These are phyloP conservation scores for Heliosperma pusillum DNA, from an alignment of 148 eudicot species.

Conservation along the genomic window DNA sequence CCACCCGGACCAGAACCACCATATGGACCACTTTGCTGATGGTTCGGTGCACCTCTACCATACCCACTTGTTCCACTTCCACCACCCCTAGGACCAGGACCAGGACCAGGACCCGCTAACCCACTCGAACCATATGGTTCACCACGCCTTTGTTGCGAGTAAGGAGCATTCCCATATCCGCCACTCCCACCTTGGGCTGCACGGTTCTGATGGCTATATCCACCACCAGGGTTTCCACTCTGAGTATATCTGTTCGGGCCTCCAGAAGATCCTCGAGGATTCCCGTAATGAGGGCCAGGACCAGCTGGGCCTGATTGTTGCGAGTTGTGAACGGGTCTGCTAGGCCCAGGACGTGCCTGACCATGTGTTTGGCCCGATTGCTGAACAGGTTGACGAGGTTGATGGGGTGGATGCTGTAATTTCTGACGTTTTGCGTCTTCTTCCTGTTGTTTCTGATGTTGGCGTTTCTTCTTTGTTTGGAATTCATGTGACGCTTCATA, in stretches of 20 bases:
- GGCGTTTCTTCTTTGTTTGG: conserved; percentile 91
- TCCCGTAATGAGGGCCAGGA: conserved; percentile 66
- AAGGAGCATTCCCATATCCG: conserved; percentile 52
- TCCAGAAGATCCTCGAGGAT: conserved; percentile 59
- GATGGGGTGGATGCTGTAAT: conserved; percentile 71
- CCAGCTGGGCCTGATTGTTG: conserved; percentile 61
- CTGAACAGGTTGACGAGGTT: conserved; percentile 68
- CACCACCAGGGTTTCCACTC: conserved; percentile 48
- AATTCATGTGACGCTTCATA: conserved; percentile 91
- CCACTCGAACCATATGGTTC: conserved; percentile 52
- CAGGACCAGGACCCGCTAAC: conserved; percentile 44
- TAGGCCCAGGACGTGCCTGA: conserved; percentile 54
- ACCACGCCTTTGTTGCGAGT: conserved; percentile 66
- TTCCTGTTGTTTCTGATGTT: conserved; percentile 75
- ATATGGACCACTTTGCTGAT: conserved; percentile 45
- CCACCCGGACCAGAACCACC: conserved; percentile 56
- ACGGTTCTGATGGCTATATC: conserved; percentile 55
- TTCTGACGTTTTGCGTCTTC: conserved; percentile 86
- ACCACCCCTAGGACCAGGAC: conserved; percentile 28
- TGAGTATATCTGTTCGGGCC: conserved; percentile 63
- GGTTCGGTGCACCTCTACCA: conserved; percentile 41
- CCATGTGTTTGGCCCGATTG: conserved; percentile 64
- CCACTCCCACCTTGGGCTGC: conserved; percentile 44
- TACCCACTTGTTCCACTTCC: conserved; percentile 49
- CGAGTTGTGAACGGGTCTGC: conserved; percentile 49